phyloP scores from a whole-genome alignment of 2,329 filamentous ascomycete genomes.

The Colletotrichum tofieldiae region DNA sequence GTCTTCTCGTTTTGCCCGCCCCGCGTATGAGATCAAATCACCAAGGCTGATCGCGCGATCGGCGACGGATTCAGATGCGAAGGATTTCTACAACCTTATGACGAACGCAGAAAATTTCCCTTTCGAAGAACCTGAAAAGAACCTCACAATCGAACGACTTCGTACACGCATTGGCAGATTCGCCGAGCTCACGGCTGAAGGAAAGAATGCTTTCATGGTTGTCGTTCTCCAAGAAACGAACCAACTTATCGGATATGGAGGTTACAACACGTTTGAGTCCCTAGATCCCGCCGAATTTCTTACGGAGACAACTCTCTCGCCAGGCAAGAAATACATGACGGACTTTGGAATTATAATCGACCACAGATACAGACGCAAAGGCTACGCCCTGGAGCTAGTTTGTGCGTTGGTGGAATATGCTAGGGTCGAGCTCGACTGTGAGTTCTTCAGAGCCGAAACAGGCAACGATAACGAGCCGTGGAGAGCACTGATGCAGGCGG shows the following conservation, averaged over 20 bases:
- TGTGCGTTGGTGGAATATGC: not conserved
- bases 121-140: not conserved
- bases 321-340: not conserved
- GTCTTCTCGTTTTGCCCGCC: not conserved
- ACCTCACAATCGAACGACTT: not conserved
- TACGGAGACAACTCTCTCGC: not conserved
- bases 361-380: not conserved
- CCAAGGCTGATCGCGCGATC: not conserved
- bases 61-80: not conserved
- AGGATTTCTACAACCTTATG: not conserved
- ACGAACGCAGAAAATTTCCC: not conserved
- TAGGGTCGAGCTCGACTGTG: not conserved
- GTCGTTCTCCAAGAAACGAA: not conserved
- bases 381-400: not conserved
- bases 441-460: not conserved
- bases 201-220: slow-evolving; percentile 11
- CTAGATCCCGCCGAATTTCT: not conserved
- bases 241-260: slow-evolving; percentile 1
- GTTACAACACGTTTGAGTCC: slow-evolving; percentile 8
- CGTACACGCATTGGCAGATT: not conserved
- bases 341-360: slow-evolving; percentile 6
- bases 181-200: not conserved
- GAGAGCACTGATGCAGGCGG: slow-evolving; percentile 4
- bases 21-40: not conserved
- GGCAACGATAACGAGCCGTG: not conserved